Percentiles rank a stretch among this genome's conserved stretches.
Conservation (phyloP, 2,329 filamentous ascomycete genomes). For the Aureobasidium mangrovei region DNA sequence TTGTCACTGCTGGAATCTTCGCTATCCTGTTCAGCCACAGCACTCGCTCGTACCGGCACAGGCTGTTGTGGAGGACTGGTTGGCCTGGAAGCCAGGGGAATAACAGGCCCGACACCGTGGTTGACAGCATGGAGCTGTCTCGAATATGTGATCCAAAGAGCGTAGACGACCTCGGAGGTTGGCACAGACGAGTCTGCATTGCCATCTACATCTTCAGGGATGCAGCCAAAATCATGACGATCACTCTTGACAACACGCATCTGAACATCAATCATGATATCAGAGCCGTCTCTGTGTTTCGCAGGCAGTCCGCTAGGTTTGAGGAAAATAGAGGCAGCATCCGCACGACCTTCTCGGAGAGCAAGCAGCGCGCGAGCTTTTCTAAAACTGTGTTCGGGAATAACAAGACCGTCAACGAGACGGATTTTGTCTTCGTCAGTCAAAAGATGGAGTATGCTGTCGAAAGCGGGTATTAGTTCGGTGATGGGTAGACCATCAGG, state of each 20-base stretch:
- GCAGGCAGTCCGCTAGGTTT: constrained; percentile 77
- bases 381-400: constrained; percentile 92
- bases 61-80: constrained; percentile 70
- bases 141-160: constrained; percentile 95
- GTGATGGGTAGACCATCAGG: constrained; percentile 73
- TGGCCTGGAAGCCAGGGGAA: constrained; percentile 52
- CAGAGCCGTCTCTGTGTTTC: constrained; percentile 79
- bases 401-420: constrained; percentile 86
- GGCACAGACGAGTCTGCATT: constrained; percentile 34
- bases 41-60: constrained; percentile 53
- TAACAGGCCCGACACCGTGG: constrained; percentile 52
- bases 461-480: constrained; percentile 77
- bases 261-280: constrained; percentile 90
- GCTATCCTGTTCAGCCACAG: constrained; percentile 28
- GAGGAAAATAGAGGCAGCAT: constrained; percentile 68
- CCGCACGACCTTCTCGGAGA: constrained; percentile 70
- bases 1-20: constrained; percentile 8
- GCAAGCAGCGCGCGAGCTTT: constrained; percentile 77
- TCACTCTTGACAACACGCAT: constrained; percentile 94
- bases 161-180: constrained; percentile 76
- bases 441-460: constrained; percentile 70
- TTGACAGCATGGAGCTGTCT: constrained; percentile 76
- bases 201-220: constrained; percentile 48
- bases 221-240: constrained; percentile 52
- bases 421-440: constrained; percentile 78